Percentiles rank a stretch among this genome's conserved stretches.
These are phyloP conservation scores for Solanum corneliomulleri DNA, from an alignment of 257 asterid species.

Conservation along the genomic window DNA sequence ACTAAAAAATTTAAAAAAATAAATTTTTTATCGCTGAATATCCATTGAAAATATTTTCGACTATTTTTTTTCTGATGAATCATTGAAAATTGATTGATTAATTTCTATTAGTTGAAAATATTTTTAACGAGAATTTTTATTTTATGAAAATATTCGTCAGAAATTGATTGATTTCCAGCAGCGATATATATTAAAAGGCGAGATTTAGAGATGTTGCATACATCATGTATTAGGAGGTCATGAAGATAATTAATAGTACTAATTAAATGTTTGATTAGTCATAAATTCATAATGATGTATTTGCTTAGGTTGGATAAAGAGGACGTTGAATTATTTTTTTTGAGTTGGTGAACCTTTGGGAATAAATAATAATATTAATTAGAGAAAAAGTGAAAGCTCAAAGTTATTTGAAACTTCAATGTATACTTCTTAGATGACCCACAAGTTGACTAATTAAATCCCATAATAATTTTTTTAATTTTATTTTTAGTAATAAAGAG, in stretches of 20 bases:
- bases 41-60: not conserved
- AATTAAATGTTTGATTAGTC: not conserved
- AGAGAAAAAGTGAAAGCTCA: conserved; percentile 2
- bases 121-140: too few species aligned
- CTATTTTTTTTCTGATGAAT: not conserved
- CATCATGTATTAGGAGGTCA: not conserved
- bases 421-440: conserved; percentile 3
- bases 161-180: not conserved
- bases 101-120: not conserved
- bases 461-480: not conserved
- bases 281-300: conserved; percentile 10
- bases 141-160: not conserved
- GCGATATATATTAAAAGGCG: not conserved
- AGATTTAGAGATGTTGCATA: not conserved
- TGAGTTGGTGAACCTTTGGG: conserved; percentile 2
- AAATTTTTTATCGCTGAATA: not conserved
- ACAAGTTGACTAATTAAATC: not conserved
- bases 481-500: not conserved
- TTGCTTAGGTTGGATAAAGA: conserved; percentile 10
- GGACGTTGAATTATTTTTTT: not conserved
- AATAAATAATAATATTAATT: not conserved
- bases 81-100: not conserved
- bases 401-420: conserved; percentile 10
- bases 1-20: not conserved
- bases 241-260: not conserved